phyloP scores from a whole-genome alignment of 2,329 filamentous ascomycete species.

The Aureobasidium sp. region DNA sequence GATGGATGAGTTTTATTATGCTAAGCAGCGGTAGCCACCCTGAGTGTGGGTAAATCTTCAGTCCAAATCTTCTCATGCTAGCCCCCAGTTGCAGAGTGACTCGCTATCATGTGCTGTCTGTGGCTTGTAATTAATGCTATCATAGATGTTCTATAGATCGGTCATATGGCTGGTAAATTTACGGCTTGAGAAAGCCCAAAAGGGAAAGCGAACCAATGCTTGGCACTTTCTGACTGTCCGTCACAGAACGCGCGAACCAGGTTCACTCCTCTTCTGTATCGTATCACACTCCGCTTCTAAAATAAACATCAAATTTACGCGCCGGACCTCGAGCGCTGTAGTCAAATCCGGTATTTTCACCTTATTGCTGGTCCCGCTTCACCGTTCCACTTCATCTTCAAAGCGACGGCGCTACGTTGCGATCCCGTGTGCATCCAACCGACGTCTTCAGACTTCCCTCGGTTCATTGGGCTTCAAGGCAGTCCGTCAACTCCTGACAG shows the following conservation, averaged over 20 bases:
- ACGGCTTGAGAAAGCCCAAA: background rate
- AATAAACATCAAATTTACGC: constrained; percentile 2
- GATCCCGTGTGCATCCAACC: constrained; percentile 6
- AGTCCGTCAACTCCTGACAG: background rate
- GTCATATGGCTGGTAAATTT: background rate
- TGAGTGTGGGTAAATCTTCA: background rate
- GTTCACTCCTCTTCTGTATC: constrained; percentile 4
- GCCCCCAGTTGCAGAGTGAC: background rate
- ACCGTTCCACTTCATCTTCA: background rate
- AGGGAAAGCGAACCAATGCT: background rate
- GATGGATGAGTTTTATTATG: background rate
- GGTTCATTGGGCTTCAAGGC: constrained; percentile 13
- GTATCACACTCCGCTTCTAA: background rate
- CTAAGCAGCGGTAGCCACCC: background rate
- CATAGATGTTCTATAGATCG: too few species aligned
- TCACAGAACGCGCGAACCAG: constrained; percentile 1
- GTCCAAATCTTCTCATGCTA: background rate
- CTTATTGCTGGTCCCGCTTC: background rate
- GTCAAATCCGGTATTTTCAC: background rate
- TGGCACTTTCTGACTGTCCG: background rate
- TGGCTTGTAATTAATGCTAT: background rate
- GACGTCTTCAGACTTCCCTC: constrained; percentile 1
- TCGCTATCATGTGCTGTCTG: background rate
- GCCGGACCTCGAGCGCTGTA: background rate
- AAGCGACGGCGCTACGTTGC: background rate